Evolutionary conservation across 2,329 filamentous ascomycete species (phyloP).

Genomic region (Colletotrichum sp.): DNA sequence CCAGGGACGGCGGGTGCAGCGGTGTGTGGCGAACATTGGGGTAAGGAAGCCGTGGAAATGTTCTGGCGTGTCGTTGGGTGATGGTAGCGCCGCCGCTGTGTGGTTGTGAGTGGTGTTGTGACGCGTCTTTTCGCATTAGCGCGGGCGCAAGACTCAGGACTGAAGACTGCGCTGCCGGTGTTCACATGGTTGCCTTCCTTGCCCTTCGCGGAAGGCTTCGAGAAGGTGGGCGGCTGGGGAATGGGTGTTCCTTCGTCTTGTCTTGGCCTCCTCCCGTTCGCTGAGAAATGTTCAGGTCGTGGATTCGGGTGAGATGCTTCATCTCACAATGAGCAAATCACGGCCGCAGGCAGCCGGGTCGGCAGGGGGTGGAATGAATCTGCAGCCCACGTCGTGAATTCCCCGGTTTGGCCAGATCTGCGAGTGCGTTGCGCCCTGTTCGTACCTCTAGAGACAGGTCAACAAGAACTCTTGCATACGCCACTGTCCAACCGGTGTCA

Average conservation of each 20-base stretch:
- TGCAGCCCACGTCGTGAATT: neutral
- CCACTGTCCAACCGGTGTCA: neutral
- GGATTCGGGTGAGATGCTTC: neutral
- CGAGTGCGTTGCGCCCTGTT: neutral
- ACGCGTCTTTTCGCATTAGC: conserved; percentile 15
- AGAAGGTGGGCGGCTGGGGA: neutral
- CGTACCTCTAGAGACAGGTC: neutral
- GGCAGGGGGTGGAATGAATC: neutral
- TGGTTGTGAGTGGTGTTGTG: neutral
- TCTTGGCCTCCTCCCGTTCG: neutral
- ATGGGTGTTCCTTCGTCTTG: neutral
- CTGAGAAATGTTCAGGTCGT: neutral
- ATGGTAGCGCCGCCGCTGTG: neutral
- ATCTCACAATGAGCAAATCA: neutral
- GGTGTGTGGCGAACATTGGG: neutral
- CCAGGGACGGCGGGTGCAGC: neutral
- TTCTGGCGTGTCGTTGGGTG: neutral
- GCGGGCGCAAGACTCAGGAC: conserved; percentile 20
- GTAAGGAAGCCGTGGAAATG: neutral
- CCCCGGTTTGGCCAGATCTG: neutral
- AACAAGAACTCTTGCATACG: neutral
- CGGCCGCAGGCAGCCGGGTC: neutral
- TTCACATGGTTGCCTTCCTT: neutral
- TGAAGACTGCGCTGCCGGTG: neutral
- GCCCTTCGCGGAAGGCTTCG: neutral